These are phyloP conservation scores for Periconia sp. DNA, from an alignment of 2,329 filamentous ascomycete species.

Conservation along the genomic window DNA sequence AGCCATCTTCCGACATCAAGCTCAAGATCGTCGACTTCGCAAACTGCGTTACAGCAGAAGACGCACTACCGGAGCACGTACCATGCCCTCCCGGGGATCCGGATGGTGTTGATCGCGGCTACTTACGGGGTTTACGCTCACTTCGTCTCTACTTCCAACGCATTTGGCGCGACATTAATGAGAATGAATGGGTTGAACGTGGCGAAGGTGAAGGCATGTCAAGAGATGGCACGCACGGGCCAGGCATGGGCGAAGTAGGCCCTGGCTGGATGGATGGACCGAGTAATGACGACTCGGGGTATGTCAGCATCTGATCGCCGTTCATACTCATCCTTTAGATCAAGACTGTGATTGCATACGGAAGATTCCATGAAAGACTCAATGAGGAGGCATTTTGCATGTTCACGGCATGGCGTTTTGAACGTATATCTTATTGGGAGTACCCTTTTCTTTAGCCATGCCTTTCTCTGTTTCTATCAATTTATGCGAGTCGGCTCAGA, in stretches of 20 bases:
- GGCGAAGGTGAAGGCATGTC: slow-evolving; percentile 50
- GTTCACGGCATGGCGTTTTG: slow-evolving; percentile 5
- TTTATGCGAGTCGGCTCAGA: too few relatives aligned
- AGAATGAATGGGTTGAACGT: slow-evolving; percentile 50
- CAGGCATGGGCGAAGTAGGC: slow-evolving; percentile 39
- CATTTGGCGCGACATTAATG: slow-evolving; percentile 78
- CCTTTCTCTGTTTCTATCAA: too few relatives aligned
- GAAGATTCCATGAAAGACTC: slow-evolving; percentile 1
- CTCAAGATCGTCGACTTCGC: slow-evolving; percentile 99
- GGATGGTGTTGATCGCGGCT: slow-evolving; percentile 82
- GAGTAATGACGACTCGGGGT: slow-evolving; percentile 41
- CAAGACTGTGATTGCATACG: not conserved
- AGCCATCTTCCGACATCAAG: slow-evolving; percentile 66
- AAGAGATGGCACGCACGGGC: slow-evolving; percentile 36
- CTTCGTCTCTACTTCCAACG: slow-evolving; percentile 83
- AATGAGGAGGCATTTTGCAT: slow-evolving; percentile 3
- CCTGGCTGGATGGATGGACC: slow-evolving; percentile 41
- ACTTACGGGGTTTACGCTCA: slow-evolving; percentile 81
- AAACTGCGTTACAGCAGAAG: slow-evolving; percentile 91
- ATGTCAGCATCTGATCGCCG: slow-evolving; percentile 42
- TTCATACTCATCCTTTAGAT: not conserved
- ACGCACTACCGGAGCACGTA: slow-evolving; percentile 63
- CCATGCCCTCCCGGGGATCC: slow-evolving; percentile 83
- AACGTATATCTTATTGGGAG: not conserved
- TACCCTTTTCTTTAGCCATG: slow-evolving; percentile 4